Base-by-base conservation (phyloP, 441 rosid genomes). In the Erodium moschatum region DNA sequence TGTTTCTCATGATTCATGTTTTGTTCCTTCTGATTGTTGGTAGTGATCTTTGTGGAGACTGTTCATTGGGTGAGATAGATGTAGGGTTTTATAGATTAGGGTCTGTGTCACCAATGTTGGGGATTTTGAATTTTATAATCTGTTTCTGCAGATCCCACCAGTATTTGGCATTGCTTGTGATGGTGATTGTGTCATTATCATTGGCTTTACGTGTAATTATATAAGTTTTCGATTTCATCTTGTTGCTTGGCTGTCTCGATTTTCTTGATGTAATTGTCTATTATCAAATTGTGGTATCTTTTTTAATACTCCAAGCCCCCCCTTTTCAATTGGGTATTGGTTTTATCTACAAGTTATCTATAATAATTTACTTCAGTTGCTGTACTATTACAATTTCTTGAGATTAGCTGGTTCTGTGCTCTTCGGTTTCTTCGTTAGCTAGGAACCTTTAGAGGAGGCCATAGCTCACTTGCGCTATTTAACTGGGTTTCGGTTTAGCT, bases 351-450 rank as follows among this genome's bases (percentile, higher is more conserved):
- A 24, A 27, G 56, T 24, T 20, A n/a, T 38, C 19, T 67, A 62
- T 38, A 7, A 18, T 69, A 44, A 44, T 44, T 11, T 44, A 44
- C 4, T 44, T 44, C n/a, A 44, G 50, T 44, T 44, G n/a, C 50
- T 44, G 12, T 42, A 42, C 7, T 42, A 0, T 0, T 10, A 42
- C 48, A 42, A 42, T 42, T 42, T 29, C 48, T 42, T 42, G 12
- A 42, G 13, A 9, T 42, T 18, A n/a, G 69, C 38, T 66, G 69
- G 64, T 70, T 70, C 31, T 29, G 58, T 75, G 74, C 40, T 65
- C 76, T 72, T 76, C 70, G 33, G 29, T 74, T 69, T 52, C 77
- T 40, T 74, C 21, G 15, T 60, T 68, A 50, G 38, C 18, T 31
- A 48, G 68, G 63, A 65, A 68, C 58, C 52, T 46, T 52, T 54